Evolutionary conservation across 1,284 basidiomycete genomes (phyloP).

Genomic region (Rugosomyces carneus): DNA sequence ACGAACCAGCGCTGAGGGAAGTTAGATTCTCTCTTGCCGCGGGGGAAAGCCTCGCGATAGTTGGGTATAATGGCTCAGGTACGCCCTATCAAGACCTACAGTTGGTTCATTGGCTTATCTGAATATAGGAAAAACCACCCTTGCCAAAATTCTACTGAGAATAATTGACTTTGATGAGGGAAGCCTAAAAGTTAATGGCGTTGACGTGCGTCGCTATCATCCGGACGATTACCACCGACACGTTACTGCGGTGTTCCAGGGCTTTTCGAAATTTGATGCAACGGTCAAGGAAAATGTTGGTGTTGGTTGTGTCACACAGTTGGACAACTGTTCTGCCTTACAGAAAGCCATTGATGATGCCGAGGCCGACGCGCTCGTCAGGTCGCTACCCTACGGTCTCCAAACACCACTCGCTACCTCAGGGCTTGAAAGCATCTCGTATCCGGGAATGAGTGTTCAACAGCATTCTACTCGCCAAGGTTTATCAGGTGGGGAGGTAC

Average conservation of each 20-base stretch:
- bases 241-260: constrained; percentile 75
- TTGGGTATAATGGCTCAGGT: constrained; percentile 79
- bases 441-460: constrained; percentile 30
- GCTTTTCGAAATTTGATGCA: constrained; percentile 71
- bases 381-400: constrained; percentile 57
- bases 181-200: constrained; percentile 59
- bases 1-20: constrained; percentile 56
- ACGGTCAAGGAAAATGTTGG: constrained; percentile 75
- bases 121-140: constrained; percentile 68
- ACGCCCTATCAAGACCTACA: constrained; percentile 16
- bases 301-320: constrained; percentile 59
- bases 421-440: constrained; percentile 48
- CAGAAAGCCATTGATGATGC: constrained; percentile 58
- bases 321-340: constrained; percentile 47
- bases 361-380: constrained; percentile 57
- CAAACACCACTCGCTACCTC: constrained; percentile 60
- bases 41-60: constrained; percentile 77
- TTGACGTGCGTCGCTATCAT: constrained; percentile 55
- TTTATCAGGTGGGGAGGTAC: constrained; percentile 72
- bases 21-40: constrained; percentile 64
- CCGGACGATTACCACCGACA: constrained; percentile 68
- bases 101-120: constrained; percentile 9
- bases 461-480: constrained; percentile 43
- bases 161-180: constrained; percentile 69
- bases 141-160: constrained; percentile 72